Conservation (phyloP, 1,284 basidiomycete species). For the Schizophyllum commune region DNA sequence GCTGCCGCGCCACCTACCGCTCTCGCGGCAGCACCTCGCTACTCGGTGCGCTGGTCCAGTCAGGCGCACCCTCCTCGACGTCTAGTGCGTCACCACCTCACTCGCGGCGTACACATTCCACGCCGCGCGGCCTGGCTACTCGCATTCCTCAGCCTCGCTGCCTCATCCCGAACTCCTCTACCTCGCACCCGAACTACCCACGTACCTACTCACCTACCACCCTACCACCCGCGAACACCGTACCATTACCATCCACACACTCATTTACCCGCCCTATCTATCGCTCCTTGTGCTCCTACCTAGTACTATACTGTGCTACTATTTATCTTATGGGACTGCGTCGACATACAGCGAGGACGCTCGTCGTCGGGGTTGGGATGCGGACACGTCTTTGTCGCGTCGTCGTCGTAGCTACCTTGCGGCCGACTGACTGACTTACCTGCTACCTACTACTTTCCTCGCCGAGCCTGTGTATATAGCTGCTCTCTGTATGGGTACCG, state of each 20-base stretch:
- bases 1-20: not conserved
- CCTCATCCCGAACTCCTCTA: not conserved
- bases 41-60: not conserved
- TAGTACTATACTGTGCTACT: not conserved
- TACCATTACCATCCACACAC: not conserved
- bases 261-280: not conserved
- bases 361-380: not conserved
- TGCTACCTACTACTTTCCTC: not conserved
- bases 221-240: not conserved
- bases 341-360: not conserved
- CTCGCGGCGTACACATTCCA: not conserved
- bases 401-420: not conserved
- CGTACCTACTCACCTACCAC: no score
- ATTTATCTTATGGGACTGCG: not conserved
- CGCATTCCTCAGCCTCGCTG: not conserved
- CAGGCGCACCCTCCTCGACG: not conserved
- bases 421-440: no score
- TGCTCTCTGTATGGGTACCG: not conserved
- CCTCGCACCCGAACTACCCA: not conserved
- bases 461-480: not conserved
- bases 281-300: not conserved
- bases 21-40: not conserved
- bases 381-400: not conserved
- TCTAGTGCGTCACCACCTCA: not conserved
- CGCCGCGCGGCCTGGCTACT: not conserved